Percentiles rank a stretch among this genome's conserved stretches.
phyloP scores from a whole-genome alignment of 2,329 filamentous ascomycete species.

The Elsinoe fawcettii region DNA sequence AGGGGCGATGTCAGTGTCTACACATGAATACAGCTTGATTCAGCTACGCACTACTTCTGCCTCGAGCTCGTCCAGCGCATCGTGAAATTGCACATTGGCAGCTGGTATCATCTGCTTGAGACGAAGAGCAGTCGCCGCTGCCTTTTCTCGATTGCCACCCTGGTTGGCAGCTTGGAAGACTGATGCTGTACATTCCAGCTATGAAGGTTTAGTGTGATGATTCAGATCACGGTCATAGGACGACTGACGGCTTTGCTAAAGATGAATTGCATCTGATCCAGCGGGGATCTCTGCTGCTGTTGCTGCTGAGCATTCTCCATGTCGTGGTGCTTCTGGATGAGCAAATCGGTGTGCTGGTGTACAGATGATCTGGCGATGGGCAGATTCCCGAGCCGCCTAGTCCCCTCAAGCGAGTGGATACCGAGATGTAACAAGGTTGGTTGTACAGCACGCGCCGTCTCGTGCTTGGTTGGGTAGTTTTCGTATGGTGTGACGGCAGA shows the following conservation, averaged over 20 bases:
- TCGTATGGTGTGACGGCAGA: not conserved
- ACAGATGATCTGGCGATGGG: constrained; percentile 11
- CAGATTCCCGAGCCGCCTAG: not conserved
- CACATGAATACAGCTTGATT: not conserved
- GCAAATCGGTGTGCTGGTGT: not conserved
- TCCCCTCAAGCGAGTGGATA: constrained; percentile 2
- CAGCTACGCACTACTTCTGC: constrained; percentile 34
- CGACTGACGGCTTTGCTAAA: constrained; percentile 41
- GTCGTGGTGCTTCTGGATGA: not conserved
- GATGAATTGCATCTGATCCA: constrained; percentile 41
- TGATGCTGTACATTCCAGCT: constrained; percentile 39
- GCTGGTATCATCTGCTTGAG: constrained; percentile 33
- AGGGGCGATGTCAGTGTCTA: not conserved
- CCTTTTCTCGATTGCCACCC: constrained; percentile 25
- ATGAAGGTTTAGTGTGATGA: not conserved
- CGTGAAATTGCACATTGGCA: constrained; percentile 39
- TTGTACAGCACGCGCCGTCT: not conserved
- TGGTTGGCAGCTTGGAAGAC: constrained; percentile 36
- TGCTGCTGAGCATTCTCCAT: constrained; percentile 18
- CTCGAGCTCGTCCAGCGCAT: constrained; percentile 46
- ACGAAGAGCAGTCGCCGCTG: constrained; percentile 28
- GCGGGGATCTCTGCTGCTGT: constrained; percentile 21
- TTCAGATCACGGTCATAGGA: not conserved
- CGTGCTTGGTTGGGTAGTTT: not conserved
- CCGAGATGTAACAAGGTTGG: not conserved